Evolutionary conservation across 768 basidiomycete species (phyloP).

Genomic region (Fistulinella prunicolor): DNA sequence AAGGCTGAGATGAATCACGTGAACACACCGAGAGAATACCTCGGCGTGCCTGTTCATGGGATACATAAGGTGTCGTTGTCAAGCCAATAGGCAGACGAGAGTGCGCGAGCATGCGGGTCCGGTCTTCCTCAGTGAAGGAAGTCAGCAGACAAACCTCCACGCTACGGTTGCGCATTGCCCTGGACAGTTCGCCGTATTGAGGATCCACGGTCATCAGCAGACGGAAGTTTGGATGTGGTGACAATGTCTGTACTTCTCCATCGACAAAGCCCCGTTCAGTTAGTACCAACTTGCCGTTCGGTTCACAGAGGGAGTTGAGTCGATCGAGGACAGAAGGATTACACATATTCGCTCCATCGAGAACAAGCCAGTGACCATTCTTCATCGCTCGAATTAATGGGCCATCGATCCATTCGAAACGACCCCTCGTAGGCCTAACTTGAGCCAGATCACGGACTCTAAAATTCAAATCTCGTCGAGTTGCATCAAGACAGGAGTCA

Average conservation of each 20-base stretch:
- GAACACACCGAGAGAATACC: constrained; percentile 13
- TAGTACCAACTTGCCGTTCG: constrained; percentile 74
- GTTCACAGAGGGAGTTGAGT: constrained; percentile 94
- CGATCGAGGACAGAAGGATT: constrained; percentile 94
- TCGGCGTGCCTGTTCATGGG: constrained; percentile 26
- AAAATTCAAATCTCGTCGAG: constrained; percentile 13
- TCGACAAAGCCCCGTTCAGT: constrained; percentile 86
- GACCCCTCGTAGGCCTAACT: constrained; percentile 39
- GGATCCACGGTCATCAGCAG: constrained; percentile 94
- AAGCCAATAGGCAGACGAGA: constrained; percentile 44
- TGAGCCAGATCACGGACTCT: constrained; percentile 23
- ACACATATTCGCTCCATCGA: constrained; percentile 94
- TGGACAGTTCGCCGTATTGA: constrained; percentile 86
- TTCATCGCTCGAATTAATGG: constrained; percentile 85
- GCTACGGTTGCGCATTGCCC: constrained; percentile 98
- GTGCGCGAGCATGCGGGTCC: constrained; percentile 42
- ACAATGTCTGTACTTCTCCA: constrained; percentile 68
- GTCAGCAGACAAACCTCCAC: constrained; percentile 68
- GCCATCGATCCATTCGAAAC: constrained; percentile 95
- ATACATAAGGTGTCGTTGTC: constrained; percentile 6
- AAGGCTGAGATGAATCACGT: not conserved
- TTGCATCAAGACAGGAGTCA: constrained; percentile 10
- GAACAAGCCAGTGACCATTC: constrained; percentile 82
- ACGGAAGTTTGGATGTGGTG: constrained; percentile 86
- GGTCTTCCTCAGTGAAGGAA: constrained; percentile 44